Conservation (phyloP, 345 rosid genomes). For the Ailanthus altissimus region DNA sequence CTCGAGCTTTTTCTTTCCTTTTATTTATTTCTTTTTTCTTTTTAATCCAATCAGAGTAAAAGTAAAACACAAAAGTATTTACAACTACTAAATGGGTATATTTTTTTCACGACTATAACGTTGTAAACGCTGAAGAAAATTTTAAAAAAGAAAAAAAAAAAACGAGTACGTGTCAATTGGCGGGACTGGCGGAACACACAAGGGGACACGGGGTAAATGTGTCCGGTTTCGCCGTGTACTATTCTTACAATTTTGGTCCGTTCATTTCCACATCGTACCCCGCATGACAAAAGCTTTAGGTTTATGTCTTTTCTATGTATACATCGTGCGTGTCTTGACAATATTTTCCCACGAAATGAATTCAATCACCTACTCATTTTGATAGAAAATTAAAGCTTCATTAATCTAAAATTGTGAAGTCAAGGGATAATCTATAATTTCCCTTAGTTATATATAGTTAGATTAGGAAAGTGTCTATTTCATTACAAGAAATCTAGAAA, state of each 20-base stretch:
- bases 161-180: constrained; percentile 25
- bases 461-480: neutral
- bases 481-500: neutral
- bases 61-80: neutral
- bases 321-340: no score
- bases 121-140: no score
- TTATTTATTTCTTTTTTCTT: no score
- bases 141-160: neutral
- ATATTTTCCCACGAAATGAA: no score
- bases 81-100: neutral
- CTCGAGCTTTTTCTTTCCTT: neutral
- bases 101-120: neutral
- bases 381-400: neutral
- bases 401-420: neutral
- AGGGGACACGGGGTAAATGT: neutral
- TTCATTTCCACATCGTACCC: neutral
- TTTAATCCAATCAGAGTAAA: neutral
- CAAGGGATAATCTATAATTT: no score
- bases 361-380: no score
- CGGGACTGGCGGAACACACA: constrained; percentile 37
- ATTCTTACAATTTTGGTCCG: neutral
- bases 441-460: neutral
- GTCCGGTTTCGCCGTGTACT: neutral
- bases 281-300: neutral
- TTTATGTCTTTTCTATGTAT: neutral